These are phyloP conservation scores for Psidium guajava DNA, from an alignment of 345 rosid genomes.

Conservation along the genomic window DNA sequence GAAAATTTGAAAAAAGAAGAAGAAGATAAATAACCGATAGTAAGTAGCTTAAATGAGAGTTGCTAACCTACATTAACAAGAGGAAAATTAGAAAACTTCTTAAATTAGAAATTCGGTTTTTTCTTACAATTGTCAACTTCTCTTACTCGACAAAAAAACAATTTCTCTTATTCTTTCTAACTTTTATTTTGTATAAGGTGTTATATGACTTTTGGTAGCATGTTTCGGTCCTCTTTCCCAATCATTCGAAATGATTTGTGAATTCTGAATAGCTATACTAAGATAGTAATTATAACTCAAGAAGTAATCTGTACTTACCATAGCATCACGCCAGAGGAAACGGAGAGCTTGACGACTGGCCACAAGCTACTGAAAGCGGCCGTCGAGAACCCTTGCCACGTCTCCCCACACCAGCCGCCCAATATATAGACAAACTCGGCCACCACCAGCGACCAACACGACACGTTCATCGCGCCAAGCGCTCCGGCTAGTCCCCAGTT, in stretches of 20 bases:
- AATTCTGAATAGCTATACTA: too few relatives aligned
- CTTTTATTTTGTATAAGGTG: too few relatives aligned
- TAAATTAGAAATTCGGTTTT: not conserved
- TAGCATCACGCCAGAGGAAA: constrained; percentile 13
- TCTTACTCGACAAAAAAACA: too few relatives aligned
- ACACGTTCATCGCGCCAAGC: constrained; percentile 1
- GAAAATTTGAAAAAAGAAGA: not conserved
- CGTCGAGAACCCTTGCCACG: constrained; percentile 9
- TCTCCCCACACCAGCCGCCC: constrained; percentile 11
- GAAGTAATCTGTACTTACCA: not conserved
- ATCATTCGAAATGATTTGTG: too few relatives aligned
- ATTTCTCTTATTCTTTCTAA: too few relatives aligned
- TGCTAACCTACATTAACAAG: not conserved
- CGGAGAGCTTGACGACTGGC: constrained; percentile 16
- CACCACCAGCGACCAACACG: constrained; percentile 5
- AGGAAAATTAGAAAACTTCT: not conserved
- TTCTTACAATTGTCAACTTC: too few relatives aligned
- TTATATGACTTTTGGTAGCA: too few relatives aligned
- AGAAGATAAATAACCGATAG: not conserved
- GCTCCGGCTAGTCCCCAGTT: constrained; percentile 6
- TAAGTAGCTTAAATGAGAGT: not conserved
- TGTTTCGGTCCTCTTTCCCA: too few relatives aligned
- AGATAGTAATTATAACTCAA: too few relatives aligned
- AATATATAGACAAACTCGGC: constrained; percentile 7
- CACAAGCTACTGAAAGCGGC: constrained; percentile 7